phyloP scores from a whole-genome alignment of 805 yeast genomes.

The Wickerhamiella galacta region DNA sequence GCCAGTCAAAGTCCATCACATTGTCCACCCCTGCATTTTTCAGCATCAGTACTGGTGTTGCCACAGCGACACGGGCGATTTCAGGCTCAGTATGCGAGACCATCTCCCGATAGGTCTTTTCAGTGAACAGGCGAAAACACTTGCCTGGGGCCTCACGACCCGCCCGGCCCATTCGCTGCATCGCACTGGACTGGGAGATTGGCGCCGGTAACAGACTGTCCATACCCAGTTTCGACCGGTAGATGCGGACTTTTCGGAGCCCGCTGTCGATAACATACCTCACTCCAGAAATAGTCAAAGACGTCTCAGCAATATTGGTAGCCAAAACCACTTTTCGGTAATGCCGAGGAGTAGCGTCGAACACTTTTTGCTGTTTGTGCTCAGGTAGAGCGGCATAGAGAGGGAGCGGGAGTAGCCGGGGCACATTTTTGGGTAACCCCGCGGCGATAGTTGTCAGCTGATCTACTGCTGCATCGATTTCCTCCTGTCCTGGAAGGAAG shows the following conservation, averaged over 20 bases:
- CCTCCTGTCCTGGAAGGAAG: constrained; percentile 93
- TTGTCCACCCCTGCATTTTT: constrained; percentile 74
- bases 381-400: constrained; percentile 91
- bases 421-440: constrained; percentile 55
- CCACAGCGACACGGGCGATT: constrained; percentile 69
- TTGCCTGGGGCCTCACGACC: constrained; percentile 94
- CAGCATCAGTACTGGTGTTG: constrained; percentile 68
- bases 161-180: constrained; percentile 97
- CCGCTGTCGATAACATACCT: constrained; percentile 89
- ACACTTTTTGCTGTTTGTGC: constrained; percentile 64
- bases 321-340: constrained; percentile 77
- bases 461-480: constrained; percentile 70
- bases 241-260: constrained; percentile 77
- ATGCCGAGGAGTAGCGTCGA: constrained; percentile 42
- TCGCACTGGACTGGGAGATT: constrained; percentile 83
- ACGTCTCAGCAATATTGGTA: constrained; percentile 95
- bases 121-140: constrained; percentile 70
- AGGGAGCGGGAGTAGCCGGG: constrained; percentile 61
- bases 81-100: constrained; percentile 84
- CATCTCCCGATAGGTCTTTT: constrained; percentile 42
- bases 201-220: constrained; percentile 89
- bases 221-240: constrained; percentile 84
- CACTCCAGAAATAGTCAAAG: constrained; percentile 89
- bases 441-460: constrained; percentile 39
- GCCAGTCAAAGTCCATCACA: constrained; percentile 78